Conservation (phyloP, 2,329 filamentous ascomycete genomes). For the Stagonosporopsis tanaceti region DNA sequence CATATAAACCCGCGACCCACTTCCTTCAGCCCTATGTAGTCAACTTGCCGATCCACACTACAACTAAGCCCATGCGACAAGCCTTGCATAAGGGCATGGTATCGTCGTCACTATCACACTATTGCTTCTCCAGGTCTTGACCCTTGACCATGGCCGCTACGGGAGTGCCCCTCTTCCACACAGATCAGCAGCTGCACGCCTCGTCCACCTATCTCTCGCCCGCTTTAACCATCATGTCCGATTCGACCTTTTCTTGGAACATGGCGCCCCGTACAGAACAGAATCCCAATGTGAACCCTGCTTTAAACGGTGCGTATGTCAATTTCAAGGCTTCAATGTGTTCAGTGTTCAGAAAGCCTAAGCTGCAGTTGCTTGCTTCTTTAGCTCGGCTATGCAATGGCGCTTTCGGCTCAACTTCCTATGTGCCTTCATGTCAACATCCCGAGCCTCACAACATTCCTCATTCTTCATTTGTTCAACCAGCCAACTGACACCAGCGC, state of each 20-base stretch:
- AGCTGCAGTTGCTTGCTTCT: not conserved
- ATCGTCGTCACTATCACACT: constrained; percentile 16
- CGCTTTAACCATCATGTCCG: constrained; percentile 30
- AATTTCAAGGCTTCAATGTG: constrained; percentile 9
- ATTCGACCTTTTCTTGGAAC: constrained; percentile 32
- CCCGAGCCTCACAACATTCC: not conserved
- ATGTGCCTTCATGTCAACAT: not conserved
- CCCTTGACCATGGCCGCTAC: constrained; percentile 34
- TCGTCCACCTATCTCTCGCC: constrained; percentile 33
- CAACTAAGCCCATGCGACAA: constrained; percentile 7
- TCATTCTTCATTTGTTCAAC: not conserved
- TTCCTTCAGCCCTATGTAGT: constrained; percentile 33
- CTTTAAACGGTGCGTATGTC: constrained; percentile 32
- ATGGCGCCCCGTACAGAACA: constrained; percentile 32
- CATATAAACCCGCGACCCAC: constrained; percentile 29
- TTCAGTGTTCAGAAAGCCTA: not conserved
- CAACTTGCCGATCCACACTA: constrained; percentile 23
- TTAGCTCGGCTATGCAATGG: constrained; percentile 1
- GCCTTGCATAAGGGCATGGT: constrained; percentile 16
- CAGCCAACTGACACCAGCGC: not conserved
- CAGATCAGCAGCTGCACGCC: constrained; percentile 28
- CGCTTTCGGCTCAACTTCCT: not conserved
- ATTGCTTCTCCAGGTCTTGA: constrained; percentile 14
- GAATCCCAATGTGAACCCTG: constrained; percentile 9
- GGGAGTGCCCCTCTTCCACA: constrained; percentile 34